Conservation (phyloP, 164 flowering plant species). For the Kalanchoe fedtschenkoi region DNA sequence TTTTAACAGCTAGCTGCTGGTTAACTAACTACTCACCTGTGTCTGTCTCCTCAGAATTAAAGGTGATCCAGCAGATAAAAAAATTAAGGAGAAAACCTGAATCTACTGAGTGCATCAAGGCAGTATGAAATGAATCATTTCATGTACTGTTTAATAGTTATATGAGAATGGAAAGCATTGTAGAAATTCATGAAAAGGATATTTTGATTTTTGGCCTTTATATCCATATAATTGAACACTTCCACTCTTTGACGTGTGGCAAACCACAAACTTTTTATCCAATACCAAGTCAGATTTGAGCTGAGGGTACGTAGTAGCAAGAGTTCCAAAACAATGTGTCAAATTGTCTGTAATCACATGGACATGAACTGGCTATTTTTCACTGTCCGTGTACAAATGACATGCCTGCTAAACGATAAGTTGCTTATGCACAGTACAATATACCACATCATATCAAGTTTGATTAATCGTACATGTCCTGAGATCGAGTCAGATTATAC, state of each 20-base stretch:
- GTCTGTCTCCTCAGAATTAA: not conserved
- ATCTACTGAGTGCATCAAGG: not conserved
- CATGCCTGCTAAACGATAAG: conserved; percentile 23
- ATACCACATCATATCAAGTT: no score
- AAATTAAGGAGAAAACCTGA: not conserved
- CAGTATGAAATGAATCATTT: not conserved
- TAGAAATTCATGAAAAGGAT: conserved; percentile 20
- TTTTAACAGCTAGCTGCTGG: not conserved
- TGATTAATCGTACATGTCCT: no score
- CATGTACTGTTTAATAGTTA: no score
- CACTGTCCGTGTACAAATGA: conserved; percentile 35
- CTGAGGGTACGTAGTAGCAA: conserved; percentile 32
- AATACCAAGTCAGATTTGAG: conserved; percentile 34
- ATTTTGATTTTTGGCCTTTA: conserved; percentile 15
- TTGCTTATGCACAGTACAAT: no score
- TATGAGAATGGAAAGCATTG: no score
- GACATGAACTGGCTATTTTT: conserved; percentile 21
- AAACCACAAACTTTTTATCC: conserved; percentile 32
- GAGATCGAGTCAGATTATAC: conserved; percentile 13
- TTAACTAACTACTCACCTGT: not conserved
- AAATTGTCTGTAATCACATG: conserved; percentile 24
- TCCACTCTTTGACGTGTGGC: conserved; percentile 46
- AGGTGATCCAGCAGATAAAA: not conserved
- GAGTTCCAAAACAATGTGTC: conserved; percentile 43
- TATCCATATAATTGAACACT: conserved; percentile 43